These are phyloP conservation scores for Cryphonectria radicalis DNA, from an alignment of 2,329 filamentous ascomycete species.

Conservation along the genomic window DNA sequence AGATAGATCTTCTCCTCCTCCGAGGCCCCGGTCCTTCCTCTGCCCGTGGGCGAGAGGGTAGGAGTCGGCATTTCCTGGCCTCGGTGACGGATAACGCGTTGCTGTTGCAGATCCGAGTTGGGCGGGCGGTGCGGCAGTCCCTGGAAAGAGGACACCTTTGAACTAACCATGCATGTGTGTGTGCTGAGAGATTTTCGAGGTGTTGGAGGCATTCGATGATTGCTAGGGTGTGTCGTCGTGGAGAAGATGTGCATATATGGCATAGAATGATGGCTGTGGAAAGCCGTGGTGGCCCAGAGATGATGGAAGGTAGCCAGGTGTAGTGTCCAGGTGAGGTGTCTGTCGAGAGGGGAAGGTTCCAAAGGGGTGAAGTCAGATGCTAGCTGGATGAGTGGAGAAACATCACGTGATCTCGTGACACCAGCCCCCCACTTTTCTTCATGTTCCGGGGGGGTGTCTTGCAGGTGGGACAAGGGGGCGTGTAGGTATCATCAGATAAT, in stretches of 20 bases:
- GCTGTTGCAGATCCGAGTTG: slow-evolving; percentile 19
- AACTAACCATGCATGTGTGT: slow-evolving; percentile 28
- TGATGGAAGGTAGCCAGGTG: not conserved
- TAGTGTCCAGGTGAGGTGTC: not conserved
- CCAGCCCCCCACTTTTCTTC: not conserved
- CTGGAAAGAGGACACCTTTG: slow-evolving; percentile 29
- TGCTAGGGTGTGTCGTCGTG: not conserved
- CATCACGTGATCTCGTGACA: slow-evolving; percentile 16
- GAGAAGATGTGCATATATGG: not conserved
- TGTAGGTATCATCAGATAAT: not conserved
- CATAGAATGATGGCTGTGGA: not conserved
- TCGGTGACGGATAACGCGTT: slow-evolving; percentile 26
- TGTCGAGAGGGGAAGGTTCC: not conserved
- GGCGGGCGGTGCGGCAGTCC: slow-evolving; percentile 29
- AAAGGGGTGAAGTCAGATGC: not conserved
- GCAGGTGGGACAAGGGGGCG: not conserved
- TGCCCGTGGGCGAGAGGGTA: slow-evolving; percentile 21
- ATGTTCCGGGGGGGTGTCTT: no score
- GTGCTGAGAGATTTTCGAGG: not conserved
- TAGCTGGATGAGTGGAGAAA: not conserved
- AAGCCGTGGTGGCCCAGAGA: not conserved
- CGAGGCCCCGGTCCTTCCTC: slow-evolving; percentile 29
- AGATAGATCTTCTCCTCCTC: slow-evolving; percentile 4
- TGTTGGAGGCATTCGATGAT: not conserved
- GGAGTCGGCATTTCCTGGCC: slow-evolving; percentile 19